phyloP scores from a whole-genome alignment of 2,329 filamentous ascomycete species.

The Didymella segeticola region DNA sequence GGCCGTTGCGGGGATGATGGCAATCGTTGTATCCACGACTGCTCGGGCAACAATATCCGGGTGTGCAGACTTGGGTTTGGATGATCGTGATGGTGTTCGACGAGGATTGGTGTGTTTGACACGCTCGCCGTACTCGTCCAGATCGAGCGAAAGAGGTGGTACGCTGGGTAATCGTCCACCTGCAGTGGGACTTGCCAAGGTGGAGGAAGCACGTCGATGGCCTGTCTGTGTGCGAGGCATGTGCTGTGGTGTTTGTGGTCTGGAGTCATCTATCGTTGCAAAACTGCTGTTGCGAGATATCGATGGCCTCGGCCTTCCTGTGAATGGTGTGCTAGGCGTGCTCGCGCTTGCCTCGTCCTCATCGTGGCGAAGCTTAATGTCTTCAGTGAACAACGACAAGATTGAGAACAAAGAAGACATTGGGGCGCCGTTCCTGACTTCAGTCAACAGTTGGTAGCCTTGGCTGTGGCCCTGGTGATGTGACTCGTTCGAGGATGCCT shows the following conservation, averaged over 20 bases:
- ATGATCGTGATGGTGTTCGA: conserved; percentile 40
- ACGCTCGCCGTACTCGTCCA: conserved; percentile 34
- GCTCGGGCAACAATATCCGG: conserved; percentile 97
- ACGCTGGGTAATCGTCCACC: conserved; percentile 62
- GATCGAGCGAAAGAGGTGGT: conserved; percentile 76
- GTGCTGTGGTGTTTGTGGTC: conserved; percentile 39
- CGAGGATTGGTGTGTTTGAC: conserved; percentile 27
- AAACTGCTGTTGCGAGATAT: conserved; percentile 39
- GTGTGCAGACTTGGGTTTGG: conserved; percentile 76
- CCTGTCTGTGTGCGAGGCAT: conserved; percentile 25
- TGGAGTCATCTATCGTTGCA: conserved; percentile 39
- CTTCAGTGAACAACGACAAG: conserved; percentile 94
- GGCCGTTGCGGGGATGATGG: conserved; percentile 95
- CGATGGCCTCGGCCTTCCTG: conserved; percentile 25
- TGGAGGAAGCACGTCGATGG: conserved; percentile 38
- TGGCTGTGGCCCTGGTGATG: conserved; percentile 69
- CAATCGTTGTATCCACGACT: conserved; percentile 95
- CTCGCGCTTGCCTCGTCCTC: conserved; percentile 60
- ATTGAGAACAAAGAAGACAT: conserved; percentile 99
- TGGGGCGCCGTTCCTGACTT: conserved; percentile 95
- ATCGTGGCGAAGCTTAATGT: conserved; percentile 78
- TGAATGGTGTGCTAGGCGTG: conserved; percentile 36
- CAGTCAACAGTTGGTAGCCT: conserved; percentile 92
- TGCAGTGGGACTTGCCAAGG: conserved; percentile 45
- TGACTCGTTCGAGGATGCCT: conserved; percentile 60